Conservation (phyloP, 371 early-diverging fungal genomes). For the Rhizopus microsporus region DNA sequence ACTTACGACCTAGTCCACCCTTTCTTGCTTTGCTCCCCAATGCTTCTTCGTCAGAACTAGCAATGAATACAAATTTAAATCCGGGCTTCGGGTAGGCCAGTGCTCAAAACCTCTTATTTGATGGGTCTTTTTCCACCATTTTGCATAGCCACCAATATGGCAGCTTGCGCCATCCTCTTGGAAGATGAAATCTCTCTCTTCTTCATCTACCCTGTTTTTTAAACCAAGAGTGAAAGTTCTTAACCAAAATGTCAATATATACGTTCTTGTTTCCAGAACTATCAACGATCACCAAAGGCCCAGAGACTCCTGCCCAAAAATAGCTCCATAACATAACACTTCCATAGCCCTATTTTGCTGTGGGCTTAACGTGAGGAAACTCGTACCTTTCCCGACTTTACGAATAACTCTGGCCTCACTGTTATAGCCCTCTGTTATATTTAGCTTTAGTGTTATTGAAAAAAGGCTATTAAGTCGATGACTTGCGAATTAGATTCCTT, state of each 20-base stretch:
- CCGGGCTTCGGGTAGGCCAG: conserved; percentile 22
- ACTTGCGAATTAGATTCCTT: too few relatives aligned
- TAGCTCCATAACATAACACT: conserved; percentile 7
- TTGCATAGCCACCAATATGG: conserved; percentile 16
- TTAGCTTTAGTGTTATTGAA: too few relatives aligned
- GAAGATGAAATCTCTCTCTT: background rate
- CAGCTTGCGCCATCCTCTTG: conserved; percentile 18
- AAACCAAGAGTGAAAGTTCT: conserved; percentile 3
- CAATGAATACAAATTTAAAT: too few relatives aligned
- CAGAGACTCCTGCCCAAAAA: conserved; percentile 9
- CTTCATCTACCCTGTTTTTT: background rate
- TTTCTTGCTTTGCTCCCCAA: too few relatives aligned
- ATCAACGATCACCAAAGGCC: background rate
- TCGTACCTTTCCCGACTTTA: background rate
- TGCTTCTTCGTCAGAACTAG: too few relatives aligned
- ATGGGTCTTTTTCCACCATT: conserved; percentile 2
- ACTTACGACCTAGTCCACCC: too few relatives aligned
- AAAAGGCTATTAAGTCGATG: too few relatives aligned
- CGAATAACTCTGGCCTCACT: background rate
- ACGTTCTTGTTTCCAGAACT: conserved; percentile 2
- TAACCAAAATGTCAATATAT: background rate
- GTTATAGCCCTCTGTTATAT: too few relatives aligned
- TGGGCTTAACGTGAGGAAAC: background rate
- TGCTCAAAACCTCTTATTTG: conserved; percentile 10
- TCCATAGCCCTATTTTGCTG: background rate